Evolutionary conservation across 306 rosid genomes (phyloP).

Genomic region (Castanea crenata): DNA sequence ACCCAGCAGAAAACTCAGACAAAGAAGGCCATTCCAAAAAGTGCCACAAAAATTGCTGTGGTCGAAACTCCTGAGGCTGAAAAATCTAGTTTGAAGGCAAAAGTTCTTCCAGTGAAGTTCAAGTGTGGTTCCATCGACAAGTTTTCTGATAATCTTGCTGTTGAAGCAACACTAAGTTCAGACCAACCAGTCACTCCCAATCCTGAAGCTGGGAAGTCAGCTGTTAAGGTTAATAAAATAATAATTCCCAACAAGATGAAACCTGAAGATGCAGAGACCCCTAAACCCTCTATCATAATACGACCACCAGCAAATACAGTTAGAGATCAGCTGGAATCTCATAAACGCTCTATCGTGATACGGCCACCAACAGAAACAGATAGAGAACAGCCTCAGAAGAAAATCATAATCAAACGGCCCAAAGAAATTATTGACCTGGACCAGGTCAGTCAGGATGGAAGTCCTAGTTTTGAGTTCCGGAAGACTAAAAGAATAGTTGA

Average conservation of each 20-base stretch:
- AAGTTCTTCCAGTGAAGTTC: constrained; percentile 72
- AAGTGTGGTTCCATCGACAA: constrained; percentile 82
- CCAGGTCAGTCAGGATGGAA: constrained; percentile 64
- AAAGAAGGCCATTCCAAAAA: constrained; percentile 64
- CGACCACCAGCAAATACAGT: constrained; percentile 44
- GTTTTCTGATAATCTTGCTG: constrained; percentile 53
- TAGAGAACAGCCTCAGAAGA: constrained; percentile 71
- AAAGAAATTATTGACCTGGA: constrained; percentile 73
- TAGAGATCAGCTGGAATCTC: constrained; percentile 53
- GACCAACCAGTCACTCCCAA: constrained; percentile 74
- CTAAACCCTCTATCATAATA: constrained; percentile 51
- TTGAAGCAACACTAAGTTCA: constrained; percentile 46
- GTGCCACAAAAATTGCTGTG: constrained; percentile 53
- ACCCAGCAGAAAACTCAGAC: constrained; percentile 55
- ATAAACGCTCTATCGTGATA: constrained; percentile 40
- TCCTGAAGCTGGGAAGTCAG: constrained; percentile 66
- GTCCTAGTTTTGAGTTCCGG: constrained; percentile 51
- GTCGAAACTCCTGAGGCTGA: constrained; percentile 56
- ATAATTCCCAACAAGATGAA: constrained; percentile 63
- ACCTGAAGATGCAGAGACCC: constrained; percentile 70
- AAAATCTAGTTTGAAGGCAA: constrained; percentile 33
- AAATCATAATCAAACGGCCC: constrained; percentile 68
- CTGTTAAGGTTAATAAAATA: constrained; percentile 63
- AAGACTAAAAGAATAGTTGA: constrained; percentile 92
- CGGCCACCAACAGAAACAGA: constrained; percentile 51